A percentile compares a stretch with the other conserved stretches of the same genome.
These are phyloP conservation scores for Talaromyces sp. DNA, from an alignment of 2,329 filamentous ascomycete species.

Conservation along the genomic window DNA sequence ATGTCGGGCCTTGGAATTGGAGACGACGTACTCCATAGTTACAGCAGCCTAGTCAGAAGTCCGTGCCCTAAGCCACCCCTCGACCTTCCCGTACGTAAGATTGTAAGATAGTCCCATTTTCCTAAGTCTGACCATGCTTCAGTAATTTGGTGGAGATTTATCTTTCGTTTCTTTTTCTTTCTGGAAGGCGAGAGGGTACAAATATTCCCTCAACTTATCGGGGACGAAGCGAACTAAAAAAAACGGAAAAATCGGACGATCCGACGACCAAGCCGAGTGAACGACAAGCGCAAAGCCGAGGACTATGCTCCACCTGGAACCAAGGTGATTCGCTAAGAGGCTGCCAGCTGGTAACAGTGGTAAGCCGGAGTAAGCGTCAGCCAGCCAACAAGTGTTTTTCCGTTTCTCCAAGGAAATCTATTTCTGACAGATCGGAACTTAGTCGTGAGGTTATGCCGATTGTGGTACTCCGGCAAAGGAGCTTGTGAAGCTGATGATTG, in stretches of 20 bases:
- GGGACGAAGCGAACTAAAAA: not conserved
- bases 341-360: not conserved
- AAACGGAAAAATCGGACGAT: not conserved
- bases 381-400: not conserved
- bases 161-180: conserved; percentile 9
- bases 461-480: not conserved
- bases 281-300: not conserved
- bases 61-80: conserved; percentile 1
- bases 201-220: not conserved
- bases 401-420: not conserved
- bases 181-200: not conserved
- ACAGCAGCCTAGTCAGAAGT: not conserved
- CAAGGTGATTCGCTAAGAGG: not conserved
- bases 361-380: not conserved
- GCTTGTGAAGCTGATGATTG: not conserved
- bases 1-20: not conserved
- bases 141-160: not conserved
- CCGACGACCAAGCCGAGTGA: not conserved
- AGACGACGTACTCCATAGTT: not conserved
- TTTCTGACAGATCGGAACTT: not conserved
- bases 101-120: not conserved
- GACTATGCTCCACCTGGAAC: not conserved
- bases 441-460: not conserved
- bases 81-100: not conserved
- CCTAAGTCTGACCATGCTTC: not conserved